Base-by-base conservation (phyloP, 768 basidiomycete genomes). In the Xerocomus spinulosus region DNA sequence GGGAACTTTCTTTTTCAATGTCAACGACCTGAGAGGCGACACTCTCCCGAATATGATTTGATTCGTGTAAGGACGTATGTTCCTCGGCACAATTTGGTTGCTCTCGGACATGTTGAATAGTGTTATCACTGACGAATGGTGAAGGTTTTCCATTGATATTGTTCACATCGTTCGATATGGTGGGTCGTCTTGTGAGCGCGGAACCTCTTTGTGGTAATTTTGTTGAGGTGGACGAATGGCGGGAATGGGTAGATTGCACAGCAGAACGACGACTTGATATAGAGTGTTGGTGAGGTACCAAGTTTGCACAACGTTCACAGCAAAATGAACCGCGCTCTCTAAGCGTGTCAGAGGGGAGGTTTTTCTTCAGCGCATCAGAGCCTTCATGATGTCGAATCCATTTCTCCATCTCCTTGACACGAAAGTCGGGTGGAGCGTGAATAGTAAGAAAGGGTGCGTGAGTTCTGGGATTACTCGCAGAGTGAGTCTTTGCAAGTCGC, bases 361-460 rank as follows among this genome's bases (percentile, higher is more conserved):
- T 48, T 52, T 50, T 65, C 50, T 56, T 67, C 37, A 60, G 25
- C 15, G 36, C 46, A n/a, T 61, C 63, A 34, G 56, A 26, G 29
- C 59, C 63, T 20, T 67, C 57, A 1, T 83, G 78, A 25, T 76
- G 70, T 48, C 78, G 72, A 57, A 85, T 78, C 86, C 86, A 88
- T 49, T 79, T 80, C 58, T 88, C 85, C 79, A 88, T 85, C 64
- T 85, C 85, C 66, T 85, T 85, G 30, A 87, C 66, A 17, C 84
- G 75, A 59, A 88, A 88, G 61, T 88, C 85, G 28, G 76, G 60
- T 3, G 85, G 84, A 1, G 86, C 83, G 41, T 84, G 73, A 32
- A 85, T 68, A 10, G 83, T 82, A 52, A 81, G 80, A 65, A 86
- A 87, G 26, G 76, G 70, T 44, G 72, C 67, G 15, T 66, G 63